phyloP scores from a whole-genome alignment of 2,329 filamentous ascomycete species.

The Cercospora zeae-maydis region DNA sequence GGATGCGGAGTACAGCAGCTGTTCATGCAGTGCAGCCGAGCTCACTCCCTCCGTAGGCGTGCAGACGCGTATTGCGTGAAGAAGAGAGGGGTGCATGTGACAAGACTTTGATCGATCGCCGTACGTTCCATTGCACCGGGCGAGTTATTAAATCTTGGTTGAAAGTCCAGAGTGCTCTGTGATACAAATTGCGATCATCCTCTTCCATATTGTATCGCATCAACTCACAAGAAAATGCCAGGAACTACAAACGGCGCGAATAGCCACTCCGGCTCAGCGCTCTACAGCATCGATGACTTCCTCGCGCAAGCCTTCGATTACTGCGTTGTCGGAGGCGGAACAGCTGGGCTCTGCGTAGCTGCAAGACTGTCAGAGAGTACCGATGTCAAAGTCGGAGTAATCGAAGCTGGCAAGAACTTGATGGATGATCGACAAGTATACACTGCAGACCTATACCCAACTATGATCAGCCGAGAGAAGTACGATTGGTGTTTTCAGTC shows the following conservation, averaged over 20 bases:
- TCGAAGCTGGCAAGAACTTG: conserved; percentile 34
- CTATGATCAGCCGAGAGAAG: conserved; percentile 34
- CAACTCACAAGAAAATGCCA: conserved; percentile 14
- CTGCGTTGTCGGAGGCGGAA: conserved; percentile 32
- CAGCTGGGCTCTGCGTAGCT: conserved; percentile 32
- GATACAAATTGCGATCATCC: neutral
- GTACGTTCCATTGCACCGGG: conserved; percentile 13
- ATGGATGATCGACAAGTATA: conserved; percentile 33
- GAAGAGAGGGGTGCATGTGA: conserved; percentile 9
- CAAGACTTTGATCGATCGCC: neutral
- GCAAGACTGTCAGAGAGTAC: conserved; percentile 31
- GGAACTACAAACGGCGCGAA: conserved; percentile 17
- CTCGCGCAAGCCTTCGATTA: conserved; percentile 29
- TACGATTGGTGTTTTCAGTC: conserved; percentile 37
- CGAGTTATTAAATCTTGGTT: neutral
- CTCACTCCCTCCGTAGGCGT: conserved; percentile 3
- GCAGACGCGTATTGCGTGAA: conserved; percentile 1
- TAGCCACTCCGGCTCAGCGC: conserved; percentile 22
- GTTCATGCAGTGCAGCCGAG: conserved; percentile 13
- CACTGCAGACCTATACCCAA: conserved; percentile 35
- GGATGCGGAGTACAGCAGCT: conserved; percentile 14
- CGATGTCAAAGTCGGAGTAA: conserved; percentile 32
- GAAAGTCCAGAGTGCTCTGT: neutral
- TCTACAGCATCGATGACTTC: conserved; percentile 32
- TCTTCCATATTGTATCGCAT: neutral